Evolutionary conservation across 495 filamentous ascomycete genomes (phyloP).

Genomic region (Aspergillus nanangensis): DNA sequence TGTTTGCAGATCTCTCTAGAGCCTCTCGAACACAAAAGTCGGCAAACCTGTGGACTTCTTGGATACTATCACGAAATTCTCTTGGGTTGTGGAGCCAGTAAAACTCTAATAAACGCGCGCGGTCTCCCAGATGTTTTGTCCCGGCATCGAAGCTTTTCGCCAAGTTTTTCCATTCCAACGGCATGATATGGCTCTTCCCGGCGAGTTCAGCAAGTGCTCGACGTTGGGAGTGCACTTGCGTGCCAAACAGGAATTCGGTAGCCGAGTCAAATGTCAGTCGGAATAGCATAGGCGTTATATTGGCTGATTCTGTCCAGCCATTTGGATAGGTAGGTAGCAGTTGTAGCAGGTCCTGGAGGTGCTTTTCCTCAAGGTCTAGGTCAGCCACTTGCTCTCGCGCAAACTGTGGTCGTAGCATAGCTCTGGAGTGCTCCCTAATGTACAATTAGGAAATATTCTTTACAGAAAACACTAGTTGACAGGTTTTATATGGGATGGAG

Average conservation of each 20-base stretch:
- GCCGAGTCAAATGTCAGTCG: slow-evolving; percentile 55
- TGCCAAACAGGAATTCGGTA: slow-evolving; percentile 56
- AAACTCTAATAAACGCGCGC: no score
- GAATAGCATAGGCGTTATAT: slow-evolving; percentile 49
- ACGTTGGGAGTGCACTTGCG: slow-evolving; percentile 10
- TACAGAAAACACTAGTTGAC: no score
- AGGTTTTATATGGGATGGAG: no score
- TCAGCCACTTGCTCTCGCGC: slow-evolving; percentile 28
- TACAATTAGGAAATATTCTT: no score
- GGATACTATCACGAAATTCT: no score
- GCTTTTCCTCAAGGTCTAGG: slow-evolving; percentile 39
- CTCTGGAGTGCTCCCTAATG: slow-evolving; percentile 42
- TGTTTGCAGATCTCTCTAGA: no score
- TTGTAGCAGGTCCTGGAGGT: slow-evolving; percentile 37
- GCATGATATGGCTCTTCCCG: no score
- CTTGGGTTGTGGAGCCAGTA: no score
- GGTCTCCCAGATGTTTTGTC: no score
- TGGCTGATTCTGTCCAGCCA: slow-evolving; percentile 38
- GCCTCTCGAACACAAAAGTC: slow-evolving; percentile 5
- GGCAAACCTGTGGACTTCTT: slow-evolving; percentile 13
- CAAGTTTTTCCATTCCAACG: slow-evolving; percentile 24
- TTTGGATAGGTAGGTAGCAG: slow-evolving; percentile 22
- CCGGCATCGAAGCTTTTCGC: no score
- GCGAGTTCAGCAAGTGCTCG: no score
- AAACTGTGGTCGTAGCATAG: slow-evolving; percentile 46